phyloP scores from a whole-genome alignment of 2,329 filamentous ascomycete genomes.

The Xylaria sp. region DNA sequence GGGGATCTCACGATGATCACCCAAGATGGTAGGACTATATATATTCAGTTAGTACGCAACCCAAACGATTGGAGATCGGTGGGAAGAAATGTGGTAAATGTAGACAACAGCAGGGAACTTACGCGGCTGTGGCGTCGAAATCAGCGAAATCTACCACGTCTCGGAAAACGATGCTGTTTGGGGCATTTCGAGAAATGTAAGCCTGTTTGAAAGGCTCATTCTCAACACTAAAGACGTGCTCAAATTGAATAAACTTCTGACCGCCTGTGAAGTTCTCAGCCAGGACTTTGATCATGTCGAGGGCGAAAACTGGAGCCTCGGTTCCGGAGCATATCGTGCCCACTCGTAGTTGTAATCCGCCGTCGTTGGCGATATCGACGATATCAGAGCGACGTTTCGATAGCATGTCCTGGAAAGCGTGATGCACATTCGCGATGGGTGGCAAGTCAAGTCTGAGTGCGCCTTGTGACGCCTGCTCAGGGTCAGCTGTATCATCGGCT shows the following conservation, averaged over 20 bases:
- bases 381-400: conserved; percentile 15
- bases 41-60: conserved; percentile 5
- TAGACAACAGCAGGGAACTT: conserved; percentile 29
- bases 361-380: conserved; percentile 24
- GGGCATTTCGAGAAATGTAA: conserved; percentile 58
- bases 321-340: conserved; percentile 77
- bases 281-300: conserved; percentile 51
- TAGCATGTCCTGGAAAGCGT: conserved; percentile 32
- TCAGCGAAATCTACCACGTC: conserved; percentile 53
- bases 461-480: conserved; percentile 1
- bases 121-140: conserved; percentile 37
- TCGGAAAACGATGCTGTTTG: conserved; percentile 47
- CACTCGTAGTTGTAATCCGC: conserved; percentile 37
- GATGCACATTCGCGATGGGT: conserved; percentile 26
- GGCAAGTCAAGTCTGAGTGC: conserved; percentile 19
- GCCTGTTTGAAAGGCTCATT: conserved; percentile 60
- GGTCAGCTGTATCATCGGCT: not conserved
- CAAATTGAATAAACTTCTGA: conserved; percentile 37
- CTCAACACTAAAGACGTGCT: conserved; percentile 58
- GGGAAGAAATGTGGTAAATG: not conserved
- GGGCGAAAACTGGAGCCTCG: conserved; percentile 64
- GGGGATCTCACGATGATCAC: conserved; percentile 53
- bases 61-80: not conserved
- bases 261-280: conserved; percentile 28
- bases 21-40: conserved; percentile 56